Evolutionary conservation across 208 protist genomes (phyloP), one percentile per base, ranked within the genome.

Genomic region (Leishmania braziliensis): DNA sequence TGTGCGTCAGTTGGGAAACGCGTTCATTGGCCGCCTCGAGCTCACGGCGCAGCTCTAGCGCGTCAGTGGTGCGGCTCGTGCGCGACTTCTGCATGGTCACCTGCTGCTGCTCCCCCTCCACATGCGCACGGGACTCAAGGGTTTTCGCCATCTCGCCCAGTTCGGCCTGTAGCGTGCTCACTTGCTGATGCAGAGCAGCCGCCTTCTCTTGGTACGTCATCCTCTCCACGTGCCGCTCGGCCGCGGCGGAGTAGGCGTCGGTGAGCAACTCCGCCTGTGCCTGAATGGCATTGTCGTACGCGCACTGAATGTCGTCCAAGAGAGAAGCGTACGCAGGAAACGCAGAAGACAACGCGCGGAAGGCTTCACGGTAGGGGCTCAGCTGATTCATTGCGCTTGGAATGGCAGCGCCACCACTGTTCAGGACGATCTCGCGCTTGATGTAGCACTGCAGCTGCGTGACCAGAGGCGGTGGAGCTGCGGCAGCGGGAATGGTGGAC

Each of bases 271-370:
- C 84, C 29, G 94, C 89, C 84, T 97, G 94, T 3, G 85, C 86
- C 81, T 95, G 90, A 62, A 97, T 90, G 62, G 91, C 94, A 68
- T 91, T 87, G 86, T 97, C 94, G 77, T 97, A 97, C 4, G 90
- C 94, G 33, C 86, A 82, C 54, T 88, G 85, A 51, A 97, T 96
- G 74, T 96, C 91, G 33, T 88, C 84, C 29, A 97, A 70, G 33
- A 97, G 85, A 43, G 80, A 82, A 2, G 84, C 79, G 83, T 97
- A 97, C 18, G 83, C 88, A 0, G 92, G 92, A 66, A 97, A 93
- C 50, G 91, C 88, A 60, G 87, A 84, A 68, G 88, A 86, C 74
- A 97, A 82, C 46, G 88, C 88, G 39, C 83, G 85, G 78, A 97
- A 90, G 3, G 90, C 88, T 75, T 97, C 94, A 68, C 94, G 89